Base-by-base conservation (phyloP, 257 asterid species). In the Sherardia arvensis region DNA sequence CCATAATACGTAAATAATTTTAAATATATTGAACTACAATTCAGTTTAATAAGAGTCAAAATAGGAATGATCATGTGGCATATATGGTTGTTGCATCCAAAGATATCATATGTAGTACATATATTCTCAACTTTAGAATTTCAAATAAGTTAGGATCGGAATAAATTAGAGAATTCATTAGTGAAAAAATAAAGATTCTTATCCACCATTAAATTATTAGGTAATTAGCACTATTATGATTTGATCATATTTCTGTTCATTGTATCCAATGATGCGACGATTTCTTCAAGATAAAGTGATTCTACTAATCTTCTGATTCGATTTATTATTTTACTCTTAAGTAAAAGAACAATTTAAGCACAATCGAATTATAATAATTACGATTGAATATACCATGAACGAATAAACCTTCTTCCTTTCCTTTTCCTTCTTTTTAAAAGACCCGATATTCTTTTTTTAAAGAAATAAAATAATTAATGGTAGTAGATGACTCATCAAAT, bases 101-200 rank as follows among this genome's bases (percentile, higher is more conserved):
- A 48, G 47, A 47, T 43, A 43, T 38, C 5, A 38, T 10, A 38
- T n/a, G n/a, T 15, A 38, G 17, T 38, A 38, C 47, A 38, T 54
- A 66, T 66, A 71, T 64, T 57, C 76, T 40, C 43, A 36, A 51
- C 47, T 64, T 26, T 20, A 56, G 25, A 18, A 27, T n/a, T 34
- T 7, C 18, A n/a, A 36, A 7, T 21, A n/a, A 61, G 18, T 43
- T 47, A 56, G 64, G 61, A 73, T 53, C 63, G 21, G 79, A 73
- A 78, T 71, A 74, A 71, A 67, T 53, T n/a, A 59, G 65, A 61
- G 25, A n/a, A 40, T 7, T 40, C 48, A 73, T 51, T 56, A 22
- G 78, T 66, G 74, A n/a, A n/a, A 36, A 68, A 74, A 71, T 59
- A 51, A 14, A 71, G 59, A 61, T 71, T 61, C 67, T 58, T 30